A percentile compares a stretch with the other conserved stretches of the same genome.
Evolutionary conservation across 1,284 basidiomycete species (phyloP).

Genomic region (Papiliotrema flavescens): DNA sequence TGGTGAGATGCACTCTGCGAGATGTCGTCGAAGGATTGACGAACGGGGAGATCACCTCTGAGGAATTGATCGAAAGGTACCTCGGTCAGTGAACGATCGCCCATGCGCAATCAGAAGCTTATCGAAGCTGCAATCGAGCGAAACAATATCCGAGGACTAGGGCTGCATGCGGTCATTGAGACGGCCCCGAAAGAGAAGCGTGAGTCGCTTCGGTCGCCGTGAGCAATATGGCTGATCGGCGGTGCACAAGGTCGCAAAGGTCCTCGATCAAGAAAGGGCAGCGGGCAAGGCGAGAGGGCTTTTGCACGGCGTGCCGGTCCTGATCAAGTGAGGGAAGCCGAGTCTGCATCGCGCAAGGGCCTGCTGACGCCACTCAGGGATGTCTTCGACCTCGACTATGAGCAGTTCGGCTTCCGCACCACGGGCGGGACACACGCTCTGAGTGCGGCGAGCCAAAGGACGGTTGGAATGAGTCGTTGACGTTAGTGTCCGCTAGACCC

Average conservation of each 20-base stretch:
- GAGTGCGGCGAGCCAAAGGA: neutral
- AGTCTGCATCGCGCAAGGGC: neutral
- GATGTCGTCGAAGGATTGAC: neutral
- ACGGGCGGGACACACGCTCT: neutral
- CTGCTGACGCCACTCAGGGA: neutral
- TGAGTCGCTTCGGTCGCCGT: neutral
- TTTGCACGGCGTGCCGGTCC: constrained; percentile 26
- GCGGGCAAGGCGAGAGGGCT: constrained; percentile 7
- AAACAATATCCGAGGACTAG: constrained; percentile 14
- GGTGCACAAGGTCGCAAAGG: no score
- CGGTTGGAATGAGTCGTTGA: neutral
- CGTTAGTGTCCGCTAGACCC: neutral
- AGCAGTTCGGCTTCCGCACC: neutral
- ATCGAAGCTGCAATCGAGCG: constrained; percentile 5
- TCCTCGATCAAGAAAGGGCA: constrained; percentile 16
- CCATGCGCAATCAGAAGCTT: neutral
- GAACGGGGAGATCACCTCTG: neutral
- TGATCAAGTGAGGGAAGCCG: constrained; percentile 19
- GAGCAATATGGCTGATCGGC: no score
- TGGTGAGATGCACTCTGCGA: neutral
- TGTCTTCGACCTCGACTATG: neutral
- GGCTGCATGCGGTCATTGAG: constrained; percentile 16
- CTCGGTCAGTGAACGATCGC: neutral
- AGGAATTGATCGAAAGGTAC: neutral
- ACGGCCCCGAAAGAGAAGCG: constrained; percentile 9